These are phyloP conservation scores for Lactarius quietus DNA, from an alignment of 768 basidiomycete species.

Conservation along the genomic window DNA sequence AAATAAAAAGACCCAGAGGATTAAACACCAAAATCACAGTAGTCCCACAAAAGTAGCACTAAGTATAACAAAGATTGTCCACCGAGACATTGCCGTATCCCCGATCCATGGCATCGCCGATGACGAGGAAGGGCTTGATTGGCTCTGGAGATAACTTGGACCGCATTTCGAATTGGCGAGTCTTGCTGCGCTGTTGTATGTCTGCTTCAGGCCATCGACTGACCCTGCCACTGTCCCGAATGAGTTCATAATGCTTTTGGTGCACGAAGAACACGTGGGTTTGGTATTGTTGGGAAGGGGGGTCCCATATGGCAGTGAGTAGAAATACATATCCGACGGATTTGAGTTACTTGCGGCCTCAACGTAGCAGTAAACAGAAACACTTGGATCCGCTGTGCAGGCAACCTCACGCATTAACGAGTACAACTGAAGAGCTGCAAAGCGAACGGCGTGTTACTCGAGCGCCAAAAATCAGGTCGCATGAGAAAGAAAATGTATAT, in stretches of 20 bases:
- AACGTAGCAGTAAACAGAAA: slow-evolving; percentile 71
- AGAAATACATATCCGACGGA: slow-evolving; percentile 70
- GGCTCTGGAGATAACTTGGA: slow-evolving; percentile 36
- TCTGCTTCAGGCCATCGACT: slow-evolving; percentile 40
- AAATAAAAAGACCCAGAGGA: not conserved
- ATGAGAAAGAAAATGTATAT: slow-evolving; percentile 24
- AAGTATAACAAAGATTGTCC: not conserved
- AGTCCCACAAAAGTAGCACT: slow-evolving; percentile 7
- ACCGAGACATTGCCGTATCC: not conserved
- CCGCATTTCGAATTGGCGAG: slow-evolving; percentile 51
- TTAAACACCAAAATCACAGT: not conserved
- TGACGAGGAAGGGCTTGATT: slow-evolving; percentile 9
- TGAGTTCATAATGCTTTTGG: slow-evolving; percentile 51
- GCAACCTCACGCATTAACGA: slow-evolving; percentile 55
- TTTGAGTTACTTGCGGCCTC: slow-evolving; percentile 54
- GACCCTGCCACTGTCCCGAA: slow-evolving; percentile 44
- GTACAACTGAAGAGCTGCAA: slow-evolving; percentile 59
- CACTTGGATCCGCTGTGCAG: slow-evolving; percentile 54
- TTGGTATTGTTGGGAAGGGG: slow-evolving; percentile 46
- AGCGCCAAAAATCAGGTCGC: not conserved
- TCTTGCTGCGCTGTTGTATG: slow-evolving; percentile 48
- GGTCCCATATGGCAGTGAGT: slow-evolving; percentile 60
- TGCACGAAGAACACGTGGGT: slow-evolving; percentile 63
- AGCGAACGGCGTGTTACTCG: not conserved
- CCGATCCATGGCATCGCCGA: slow-evolving; percentile 1